phyloP scores from a whole-genome alignment of 169 alveolate genomes.

The Babesia sp. region DNA sequence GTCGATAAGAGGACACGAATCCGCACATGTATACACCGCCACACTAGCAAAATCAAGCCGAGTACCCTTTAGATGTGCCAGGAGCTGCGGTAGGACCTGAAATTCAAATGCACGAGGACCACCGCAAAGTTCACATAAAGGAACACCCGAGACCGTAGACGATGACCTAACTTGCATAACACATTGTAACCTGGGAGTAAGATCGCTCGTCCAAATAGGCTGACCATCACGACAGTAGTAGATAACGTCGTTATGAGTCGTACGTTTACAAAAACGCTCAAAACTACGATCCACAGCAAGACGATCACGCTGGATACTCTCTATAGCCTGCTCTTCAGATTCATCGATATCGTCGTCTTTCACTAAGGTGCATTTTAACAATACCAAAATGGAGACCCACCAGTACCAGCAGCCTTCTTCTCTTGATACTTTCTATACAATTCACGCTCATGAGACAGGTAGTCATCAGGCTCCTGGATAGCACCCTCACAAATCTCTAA shows the following conservation, averaged over 20 bases:
- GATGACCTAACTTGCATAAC: background rate
- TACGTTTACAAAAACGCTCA: slow-evolving; percentile 53
- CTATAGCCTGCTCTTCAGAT: slow-evolving; percentile 65
- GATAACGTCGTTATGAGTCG: slow-evolving; percentile 57
- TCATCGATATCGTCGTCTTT: slow-evolving; percentile 50
- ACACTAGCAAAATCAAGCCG: slow-evolving; percentile 55
- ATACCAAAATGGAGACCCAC: background rate
- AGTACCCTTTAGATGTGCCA: slow-evolving; percentile 27
- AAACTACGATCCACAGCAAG: slow-evolving; percentile 37
- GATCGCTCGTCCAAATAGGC: slow-evolving; percentile 67
- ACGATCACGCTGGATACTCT: slow-evolving; percentile 51
- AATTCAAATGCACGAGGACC: slow-evolving; percentile 64
- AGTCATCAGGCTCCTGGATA: slow-evolving; percentile 35
- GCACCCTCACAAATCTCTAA: slow-evolving; percentile 61
- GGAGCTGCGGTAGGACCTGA: slow-evolving; percentile 66
- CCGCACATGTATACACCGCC: slow-evolving; percentile 66
- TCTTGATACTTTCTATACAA: slow-evolving; percentile 42
- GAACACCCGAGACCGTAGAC: slow-evolving; percentile 3
- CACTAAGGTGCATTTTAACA: background rate
- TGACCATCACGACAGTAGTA: slow-evolving; percentile 64
- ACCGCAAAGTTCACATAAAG: slow-evolving; percentile 53
- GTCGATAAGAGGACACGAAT: slow-evolving; percentile 55
- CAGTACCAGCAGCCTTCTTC: slow-evolving; percentile 33
- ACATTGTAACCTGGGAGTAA: slow-evolving; percentile 1
- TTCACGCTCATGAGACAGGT: slow-evolving; percentile 51